Evolutionary conservation across 331 rosid genomes (phyloP).

Genomic region (Rhamnella rubrinervis): DNA sequence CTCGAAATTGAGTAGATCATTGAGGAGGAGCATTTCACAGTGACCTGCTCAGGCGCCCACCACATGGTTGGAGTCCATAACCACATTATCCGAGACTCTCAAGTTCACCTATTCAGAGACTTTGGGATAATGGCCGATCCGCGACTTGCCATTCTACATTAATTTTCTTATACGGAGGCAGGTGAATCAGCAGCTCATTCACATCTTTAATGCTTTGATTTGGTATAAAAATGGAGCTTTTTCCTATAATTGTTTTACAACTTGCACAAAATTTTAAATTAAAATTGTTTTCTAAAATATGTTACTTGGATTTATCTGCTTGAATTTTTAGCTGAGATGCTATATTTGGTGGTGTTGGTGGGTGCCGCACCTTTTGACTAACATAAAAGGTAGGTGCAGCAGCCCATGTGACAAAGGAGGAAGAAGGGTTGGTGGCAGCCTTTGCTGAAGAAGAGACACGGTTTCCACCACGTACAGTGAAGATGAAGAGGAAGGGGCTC

Average conservation of each 20-base stretch:
- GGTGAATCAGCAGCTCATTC: slow-evolving; percentile 32
- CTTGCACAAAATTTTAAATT: not conserved
- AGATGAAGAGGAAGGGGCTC: too few species aligned
- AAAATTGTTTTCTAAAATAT: not conserved
- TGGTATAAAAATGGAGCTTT: not conserved
- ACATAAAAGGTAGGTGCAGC: too few species aligned
- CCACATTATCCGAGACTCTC: slow-evolving; percentile 76
- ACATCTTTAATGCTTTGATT: not conserved
- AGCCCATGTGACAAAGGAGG: too few species aligned
- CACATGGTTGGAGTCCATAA: slow-evolving; percentile 73
- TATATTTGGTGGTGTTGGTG: too few species aligned
- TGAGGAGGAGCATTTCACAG: slow-evolving; percentile 64
- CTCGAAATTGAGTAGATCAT: slow-evolving; percentile 62
- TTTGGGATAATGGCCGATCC: slow-evolving; percentile 93
- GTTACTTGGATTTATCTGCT: not conserved
- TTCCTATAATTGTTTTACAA: not conserved
- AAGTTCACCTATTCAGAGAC: slow-evolving; percentile 88
- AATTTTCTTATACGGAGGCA: slow-evolving; percentile 89
- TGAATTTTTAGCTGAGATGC: not conserved
- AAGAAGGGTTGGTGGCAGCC: too few species aligned
- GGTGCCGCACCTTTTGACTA: too few species aligned
- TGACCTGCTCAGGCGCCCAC: slow-evolving; percentile 95
- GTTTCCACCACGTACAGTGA: too few species aligned
- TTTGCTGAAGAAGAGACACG: too few species aligned
- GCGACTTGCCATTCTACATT: slow-evolving; percentile 95